Percentiles rank a stretch among this genome's conserved stretches.
Evolutionary conservation across 1,284 basidiomycete species (phyloP).

Genomic region (Marasmius fiardii): DNA sequence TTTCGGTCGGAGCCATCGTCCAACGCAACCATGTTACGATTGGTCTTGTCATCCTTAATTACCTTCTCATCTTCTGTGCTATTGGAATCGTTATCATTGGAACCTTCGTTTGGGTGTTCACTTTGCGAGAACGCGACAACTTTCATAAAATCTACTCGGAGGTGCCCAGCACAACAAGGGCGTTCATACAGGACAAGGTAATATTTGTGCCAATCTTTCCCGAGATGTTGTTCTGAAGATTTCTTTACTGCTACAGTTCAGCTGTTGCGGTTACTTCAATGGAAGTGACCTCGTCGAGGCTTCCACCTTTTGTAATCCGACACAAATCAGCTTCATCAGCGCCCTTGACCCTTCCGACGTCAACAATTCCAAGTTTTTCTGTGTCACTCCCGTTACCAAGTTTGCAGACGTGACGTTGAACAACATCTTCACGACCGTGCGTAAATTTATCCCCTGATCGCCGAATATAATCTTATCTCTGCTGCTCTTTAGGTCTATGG

Average conservation of each 20-base stretch:
- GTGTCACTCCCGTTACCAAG: constrained; percentile 60
- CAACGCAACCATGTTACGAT: constrained; percentile 65
- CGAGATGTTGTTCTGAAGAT: not conserved
- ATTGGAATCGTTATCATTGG: constrained; percentile 60
- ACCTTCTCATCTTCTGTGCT: constrained; percentile 59
- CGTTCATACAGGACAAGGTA: constrained; percentile 72
- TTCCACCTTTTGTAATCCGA: constrained; percentile 56
- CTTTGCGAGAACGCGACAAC: constrained; percentile 64
- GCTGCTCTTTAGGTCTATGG: constrained; percentile 55
- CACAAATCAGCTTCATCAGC: constrained; percentile 43
- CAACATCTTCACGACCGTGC: constrained; percentile 69
- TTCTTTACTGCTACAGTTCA: constrained; percentile 41
- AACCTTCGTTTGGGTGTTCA: constrained; percentile 75
- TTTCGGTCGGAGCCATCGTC: constrained; percentile 69
- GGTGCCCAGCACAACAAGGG: constrained; percentile 43
- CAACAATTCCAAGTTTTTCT: constrained; percentile 47
- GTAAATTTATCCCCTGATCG: constrained; percentile 23
- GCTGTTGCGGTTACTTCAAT: constrained; percentile 82
- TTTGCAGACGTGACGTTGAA: constrained; percentile 73
- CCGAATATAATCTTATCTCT: not conserved
- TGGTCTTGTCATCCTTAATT: constrained; percentile 73
- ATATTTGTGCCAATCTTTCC: constrained; percentile 17
- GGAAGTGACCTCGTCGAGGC: constrained; percentile 56
- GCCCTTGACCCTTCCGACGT: constrained; percentile 37
- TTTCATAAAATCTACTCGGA: constrained; percentile 57